Conservation (phyloP, 2,329 filamentous ascomycete species). For the Colletotrichum australisinense region DNA sequence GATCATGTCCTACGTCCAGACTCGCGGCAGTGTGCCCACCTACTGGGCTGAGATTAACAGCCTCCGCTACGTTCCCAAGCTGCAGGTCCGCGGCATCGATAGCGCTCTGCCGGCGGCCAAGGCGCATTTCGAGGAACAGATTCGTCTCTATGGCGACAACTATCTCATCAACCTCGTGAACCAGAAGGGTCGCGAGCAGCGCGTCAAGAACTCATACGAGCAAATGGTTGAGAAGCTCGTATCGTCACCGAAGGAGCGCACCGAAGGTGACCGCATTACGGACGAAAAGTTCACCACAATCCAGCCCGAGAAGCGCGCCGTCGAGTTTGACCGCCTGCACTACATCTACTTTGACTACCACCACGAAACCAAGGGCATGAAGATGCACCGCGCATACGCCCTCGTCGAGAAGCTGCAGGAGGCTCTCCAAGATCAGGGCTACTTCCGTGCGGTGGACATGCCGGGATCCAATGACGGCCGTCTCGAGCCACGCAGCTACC, state of each 20-base stretch:
- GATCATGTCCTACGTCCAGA: slow-evolving; percentile 95
- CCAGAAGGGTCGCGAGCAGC: slow-evolving; percentile 89
- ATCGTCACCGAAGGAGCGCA: slow-evolving; percentile 73
- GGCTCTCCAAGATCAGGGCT: slow-evolving; percentile 82
- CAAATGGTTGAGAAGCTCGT: slow-evolving; percentile 84
- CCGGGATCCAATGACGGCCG: slow-evolving; percentile 76
- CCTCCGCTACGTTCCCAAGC: slow-evolving; percentile 88
- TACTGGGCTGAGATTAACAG: slow-evolving; percentile 98
- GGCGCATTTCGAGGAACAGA: slow-evolving; percentile 94
- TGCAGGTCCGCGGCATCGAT: slow-evolving; percentile 89
- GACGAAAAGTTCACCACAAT: slow-evolving; percentile 86
- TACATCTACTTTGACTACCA: slow-evolving; percentile 99
- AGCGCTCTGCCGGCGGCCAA: slow-evolving; percentile 81
- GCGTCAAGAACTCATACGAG: slow-evolving; percentile 94
- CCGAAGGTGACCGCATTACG: slow-evolving; percentile 73
- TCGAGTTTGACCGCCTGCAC: slow-evolving; percentile 85
- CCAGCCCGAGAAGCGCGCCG: slow-evolving; percentile 68
- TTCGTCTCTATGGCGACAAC: slow-evolving; percentile 93
- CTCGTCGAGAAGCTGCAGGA: slow-evolving; percentile 85
- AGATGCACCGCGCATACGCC: slow-evolving; percentile 91
- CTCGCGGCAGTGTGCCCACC: slow-evolving; percentile 92
- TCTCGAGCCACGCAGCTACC: slow-evolving; percentile 82
- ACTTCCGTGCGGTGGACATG: slow-evolving; percentile 92
- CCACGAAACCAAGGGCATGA: slow-evolving; percentile 93
- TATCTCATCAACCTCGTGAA: slow-evolving; percentile 98